A percentile compares a stretch with the other conserved stretches of the same genome.
Conservation (phyloP, 2,329 filamentous ascomycete species). For the Cercospora beticola region DNA sequence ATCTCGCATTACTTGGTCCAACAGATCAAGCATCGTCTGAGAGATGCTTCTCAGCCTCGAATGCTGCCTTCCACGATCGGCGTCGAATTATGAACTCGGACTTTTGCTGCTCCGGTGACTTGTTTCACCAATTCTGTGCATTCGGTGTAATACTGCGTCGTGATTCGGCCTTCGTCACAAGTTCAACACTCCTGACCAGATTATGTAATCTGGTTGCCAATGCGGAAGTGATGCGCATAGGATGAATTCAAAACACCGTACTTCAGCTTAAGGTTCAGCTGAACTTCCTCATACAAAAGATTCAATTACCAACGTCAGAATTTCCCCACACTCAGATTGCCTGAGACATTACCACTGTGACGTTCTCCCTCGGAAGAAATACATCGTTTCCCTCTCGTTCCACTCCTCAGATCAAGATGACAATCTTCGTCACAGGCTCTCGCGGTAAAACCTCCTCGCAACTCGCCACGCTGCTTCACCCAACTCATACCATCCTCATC, state of each 20-base stretch:
- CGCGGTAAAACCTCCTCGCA: constrained; percentile 24
- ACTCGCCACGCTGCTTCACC: constrained; percentile 14
- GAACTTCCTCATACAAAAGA: not conserved
- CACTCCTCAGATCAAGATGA: constrained; percentile 11
- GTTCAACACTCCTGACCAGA: not conserved
- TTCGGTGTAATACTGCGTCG: too few species aligned
- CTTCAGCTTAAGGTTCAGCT: not conserved
- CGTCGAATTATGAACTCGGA: too few species aligned
- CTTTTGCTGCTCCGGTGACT: too few species aligned
- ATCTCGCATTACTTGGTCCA: too few species aligned
- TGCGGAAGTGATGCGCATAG: not conserved
- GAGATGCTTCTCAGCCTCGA: too few species aligned
- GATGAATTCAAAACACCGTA: not conserved
- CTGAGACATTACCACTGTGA: not conserved
- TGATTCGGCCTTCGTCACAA: too few species aligned
- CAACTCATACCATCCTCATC: constrained; percentile 13
- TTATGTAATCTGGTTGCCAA: not conserved
- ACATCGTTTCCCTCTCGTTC: not conserved
- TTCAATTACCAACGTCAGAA: not conserved
- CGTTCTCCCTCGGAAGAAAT: not conserved
- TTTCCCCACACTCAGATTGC: too few species aligned
- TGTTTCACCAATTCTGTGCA: too few species aligned
- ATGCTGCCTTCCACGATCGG: too few species aligned
- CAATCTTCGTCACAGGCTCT: constrained; percentile 26
- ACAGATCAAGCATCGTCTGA: too few species aligned